Evolutionary conservation across 2,329 filamentous ascomycete genomes (phyloP), one percentile per base, ranked within the genome.

Genomic region (Aspergillus sp.): DNA sequence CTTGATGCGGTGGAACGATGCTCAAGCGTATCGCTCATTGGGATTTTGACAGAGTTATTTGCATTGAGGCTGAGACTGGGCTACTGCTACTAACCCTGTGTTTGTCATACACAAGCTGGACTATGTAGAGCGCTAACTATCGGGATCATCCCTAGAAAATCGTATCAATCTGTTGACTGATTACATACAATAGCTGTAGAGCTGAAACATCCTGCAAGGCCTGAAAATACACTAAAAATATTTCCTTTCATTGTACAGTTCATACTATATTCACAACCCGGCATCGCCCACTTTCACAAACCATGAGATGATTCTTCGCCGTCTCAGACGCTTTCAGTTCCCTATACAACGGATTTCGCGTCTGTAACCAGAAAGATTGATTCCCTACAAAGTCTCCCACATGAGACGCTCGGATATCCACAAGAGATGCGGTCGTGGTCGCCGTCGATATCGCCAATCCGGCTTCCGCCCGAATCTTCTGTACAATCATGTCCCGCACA

Each of bases 221-320:
- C 21, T 17, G 12, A n/a, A 9, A 32, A 55, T 32, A 23, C 13
- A 49, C 21, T 17, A 6, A 12, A 8, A 30, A 47, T 49, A 47
- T 9, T 52, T 50, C 28, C 30, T 6, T 50, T 50, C 47, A 50
- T 50, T 28, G 13, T 62, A 61, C 56, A 36, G 8, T 52, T 62
- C 65, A 74, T 12, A 36, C 32, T 36, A 79, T 50, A 67, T 79
- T 72, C 43, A 78, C 67, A 5, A 57, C 72, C 51, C 64, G 68
- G 67, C 77, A 79, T 25, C 61, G 65, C 1, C 76, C 76, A 3
- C 64, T 61, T 65, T 79, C 76, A 53, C 77, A 79, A 23, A 78
- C 60, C 55, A 78, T 64, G 36, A 79, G 50, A 57, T 76, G 72
- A 57, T 79, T 78, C 61, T 75, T 78, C 12, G 70, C 67, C 10